A percentile compares a stretch with the other conserved stretches of the same genome.
Conservation (phyloP, 2,329 filamentous ascomycete genomes). For the Cercospora sp. region DNA sequence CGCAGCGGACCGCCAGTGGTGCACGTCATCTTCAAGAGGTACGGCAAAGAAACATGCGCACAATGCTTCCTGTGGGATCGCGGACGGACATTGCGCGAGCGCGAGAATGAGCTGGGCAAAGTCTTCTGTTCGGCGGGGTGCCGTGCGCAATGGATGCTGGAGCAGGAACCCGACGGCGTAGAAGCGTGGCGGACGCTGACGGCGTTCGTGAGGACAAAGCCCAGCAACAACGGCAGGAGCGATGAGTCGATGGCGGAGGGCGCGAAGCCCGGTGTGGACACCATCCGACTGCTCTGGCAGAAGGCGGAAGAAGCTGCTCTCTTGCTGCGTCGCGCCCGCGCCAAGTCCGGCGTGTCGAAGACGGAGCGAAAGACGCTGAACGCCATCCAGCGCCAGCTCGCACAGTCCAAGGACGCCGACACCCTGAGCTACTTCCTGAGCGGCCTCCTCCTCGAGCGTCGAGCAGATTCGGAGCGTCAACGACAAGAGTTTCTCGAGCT, state of each 20-base stretch:
- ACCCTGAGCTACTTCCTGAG: slow-evolving; percentile 47
- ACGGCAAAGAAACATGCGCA: slow-evolving; percentile 52
- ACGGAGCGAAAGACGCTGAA: slow-evolving; percentile 18
- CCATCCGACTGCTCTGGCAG: slow-evolving; percentile 29
- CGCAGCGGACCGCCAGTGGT: slow-evolving; percentile 42
- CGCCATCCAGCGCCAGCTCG: slow-evolving; percentile 18
- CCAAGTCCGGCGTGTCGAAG: slow-evolving; percentile 9
- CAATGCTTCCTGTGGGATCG: slow-evolving; percentile 50
- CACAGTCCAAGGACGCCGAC: slow-evolving; percentile 35
- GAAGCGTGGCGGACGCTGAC: slow-evolving; percentile 35
- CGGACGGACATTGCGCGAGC: slow-evolving; percentile 44
- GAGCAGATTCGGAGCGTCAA: slow-evolving; percentile 36
- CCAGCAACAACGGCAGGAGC: slow-evolving; percentile 16
- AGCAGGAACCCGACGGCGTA: slow-evolving; percentile 33
- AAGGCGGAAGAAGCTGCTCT: slow-evolving; percentile 23
- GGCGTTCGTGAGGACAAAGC: slow-evolving; percentile 23
- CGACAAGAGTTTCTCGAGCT: slow-evolving; percentile 40
- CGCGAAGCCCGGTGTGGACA: slow-evolving; percentile 20
- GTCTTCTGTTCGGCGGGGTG: slow-evolving; percentile 47
- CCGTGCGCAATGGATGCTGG: slow-evolving; percentile 38
- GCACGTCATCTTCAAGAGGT: slow-evolving; percentile 47
- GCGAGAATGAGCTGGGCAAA: slow-evolving; percentile 43
- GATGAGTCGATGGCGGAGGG: slow-evolving; percentile 18
- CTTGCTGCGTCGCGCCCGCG: slow-evolving; percentile 13
- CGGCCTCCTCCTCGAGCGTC: slow-evolving; percentile 41